A percentile compares a stretch with the other conserved stretches of the same genome.
Evolutionary conservation across 1,139 yeast genomes (phyloP).

Genomic region (Meyerozyma elateridarum): DNA sequence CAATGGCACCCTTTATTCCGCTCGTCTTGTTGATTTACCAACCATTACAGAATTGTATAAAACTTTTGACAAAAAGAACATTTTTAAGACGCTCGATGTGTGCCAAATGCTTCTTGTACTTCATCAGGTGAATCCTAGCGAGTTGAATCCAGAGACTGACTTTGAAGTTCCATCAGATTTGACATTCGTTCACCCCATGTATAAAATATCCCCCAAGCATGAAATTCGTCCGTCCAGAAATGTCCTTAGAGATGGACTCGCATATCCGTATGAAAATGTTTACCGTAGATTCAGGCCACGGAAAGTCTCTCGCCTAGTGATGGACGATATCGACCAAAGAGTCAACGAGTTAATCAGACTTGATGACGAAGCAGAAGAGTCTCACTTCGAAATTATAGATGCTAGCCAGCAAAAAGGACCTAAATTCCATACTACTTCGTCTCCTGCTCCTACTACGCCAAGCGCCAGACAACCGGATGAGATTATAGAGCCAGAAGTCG

Average conservation of each 20-base stretch:
- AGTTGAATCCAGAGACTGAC: slow-evolving; percentile 34
- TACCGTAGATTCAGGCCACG: slow-evolving; percentile 48
- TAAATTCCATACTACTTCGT: slow-evolving; percentile 3
- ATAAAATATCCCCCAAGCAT: slow-evolving; percentile 35
- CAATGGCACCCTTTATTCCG: slow-evolving; percentile 63
- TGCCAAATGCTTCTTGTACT: slow-evolving; percentile 82
- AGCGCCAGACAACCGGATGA: slow-evolving; percentile 4
- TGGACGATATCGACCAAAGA: slow-evolving; percentile 66
- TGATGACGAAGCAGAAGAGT: slow-evolving; percentile 83
- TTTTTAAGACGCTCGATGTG: slow-evolving; percentile 81
- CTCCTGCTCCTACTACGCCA: slow-evolving; percentile 6
- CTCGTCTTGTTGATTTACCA: slow-evolving; percentile 84
- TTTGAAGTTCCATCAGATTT: slow-evolving; percentile 38
- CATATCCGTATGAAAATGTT: slow-evolving; percentile 62
- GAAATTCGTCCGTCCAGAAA: slow-evolving; percentile 39
- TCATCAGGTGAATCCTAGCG: slow-evolving; percentile 48
- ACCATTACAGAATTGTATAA: slow-evolving; percentile 84
- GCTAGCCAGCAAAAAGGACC: slow-evolving; percentile 23
- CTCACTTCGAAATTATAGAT: slow-evolving; percentile 73
- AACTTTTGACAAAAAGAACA: slow-evolving; percentile 83
- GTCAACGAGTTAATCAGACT: slow-evolving; percentile 72
- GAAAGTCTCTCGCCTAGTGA: slow-evolving; percentile 45
- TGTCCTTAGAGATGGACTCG: slow-evolving; percentile 71
- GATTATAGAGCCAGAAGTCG: slow-evolving; percentile 18
- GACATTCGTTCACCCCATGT: slow-evolving; percentile 42